Base-by-base conservation (phyloP, 257 asterid species). In the Scutellaria minor region DNA sequence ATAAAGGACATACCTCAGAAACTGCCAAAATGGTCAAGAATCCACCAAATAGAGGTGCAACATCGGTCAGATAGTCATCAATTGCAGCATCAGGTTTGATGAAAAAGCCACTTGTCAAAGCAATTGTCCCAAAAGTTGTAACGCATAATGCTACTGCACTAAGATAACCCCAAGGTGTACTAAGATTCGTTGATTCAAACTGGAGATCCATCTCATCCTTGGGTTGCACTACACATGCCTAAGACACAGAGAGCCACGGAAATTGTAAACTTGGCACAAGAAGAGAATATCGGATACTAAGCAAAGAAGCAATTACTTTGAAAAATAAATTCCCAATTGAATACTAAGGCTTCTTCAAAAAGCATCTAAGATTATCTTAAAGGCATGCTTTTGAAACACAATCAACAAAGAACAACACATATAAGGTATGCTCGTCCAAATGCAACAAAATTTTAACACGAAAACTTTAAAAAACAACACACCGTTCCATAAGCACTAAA, bases 211-310 rank as follows among this genome's bases (percentile, higher is more conserved):
- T 92, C 86, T 90, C 98, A 3, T 86, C 63, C 81, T 90, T 92
- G 4, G 98, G 98, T 78, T 92, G 98, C 86, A 92, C 97, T 79
- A 83, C 94, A 56, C 98, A 92, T 55, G 91, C 98, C 98, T 92
- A 40, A 63, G 66, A 78, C 54, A 68, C 15, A 45, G 78, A 61
- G 24, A 51, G 41, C 37, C 64, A 55, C 47, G 20, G 6, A 35
- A 47, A 72, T 65, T 24, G 57, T 56, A 45, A 65, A 51, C 31
- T 20, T 5, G 45, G 24, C 31, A 61, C 7, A 1, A 4, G 35
- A 64, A 12, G 9, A 44, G 5, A 63, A n/a, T 39, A 24, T 40
- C 22, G 54, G 44, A 20, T 13, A 53, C 64, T 27, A 31, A 82
- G 66, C 64, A 61, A 51, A 55, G 70, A 53, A 54, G 11, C 12